A percentile compares a stretch with the other conserved stretches of the same genome.
Evolutionary conservation across 2,329 filamentous ascomycete species (phyloP).

Genomic region (Mariannaea elegans): DNA sequence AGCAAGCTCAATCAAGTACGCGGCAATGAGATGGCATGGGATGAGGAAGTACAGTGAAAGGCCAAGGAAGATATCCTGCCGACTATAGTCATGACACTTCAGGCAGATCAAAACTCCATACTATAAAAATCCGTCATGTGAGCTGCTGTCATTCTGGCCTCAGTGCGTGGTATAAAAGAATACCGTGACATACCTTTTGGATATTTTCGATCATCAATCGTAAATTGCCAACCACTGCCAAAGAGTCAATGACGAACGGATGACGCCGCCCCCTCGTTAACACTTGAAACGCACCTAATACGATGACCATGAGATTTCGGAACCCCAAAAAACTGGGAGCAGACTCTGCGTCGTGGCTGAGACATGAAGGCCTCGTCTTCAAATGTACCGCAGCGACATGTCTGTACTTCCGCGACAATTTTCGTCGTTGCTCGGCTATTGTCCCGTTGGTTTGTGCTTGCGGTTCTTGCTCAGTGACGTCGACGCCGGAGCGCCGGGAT

Average conservation of each 20-base stretch:
- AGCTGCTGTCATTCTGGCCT: slow-evolving; percentile 4
- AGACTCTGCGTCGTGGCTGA: slow-evolving; percentile 81
- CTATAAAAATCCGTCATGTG: slow-evolving; percentile 53
- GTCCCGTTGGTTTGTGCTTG: slow-evolving; percentile 34
- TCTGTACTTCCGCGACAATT: slow-evolving; percentile 72
- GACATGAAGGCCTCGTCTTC: slow-evolving; percentile 74
- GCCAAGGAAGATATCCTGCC: slow-evolving; percentile 79
- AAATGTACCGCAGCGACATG: slow-evolving; percentile 91
- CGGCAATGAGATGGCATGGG: slow-evolving; percentile 88
- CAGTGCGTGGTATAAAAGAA: not conserved
- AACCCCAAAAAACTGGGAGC: slow-evolving; percentile 92
- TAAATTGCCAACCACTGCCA: slow-evolving; percentile 86
- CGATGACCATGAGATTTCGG: slow-evolving; percentile 94
- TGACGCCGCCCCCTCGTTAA: slow-evolving; percentile 23
- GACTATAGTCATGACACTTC: slow-evolving; percentile 86
- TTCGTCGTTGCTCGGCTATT: slow-evolving; percentile 32
- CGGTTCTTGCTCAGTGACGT: slow-evolving; percentile 40
- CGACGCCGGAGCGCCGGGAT: slow-evolving; percentile 36
- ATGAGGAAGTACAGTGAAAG: slow-evolving; percentile 84
- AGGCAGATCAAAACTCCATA: slow-evolving; percentile 96
- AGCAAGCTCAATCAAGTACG: slow-evolving; percentile 86
- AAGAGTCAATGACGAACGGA: slow-evolving; percentile 31
- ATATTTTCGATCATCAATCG: slow-evolving; percentile 97
- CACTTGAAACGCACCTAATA: slow-evolving; percentile 69
- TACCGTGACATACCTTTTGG: slow-evolving; percentile 72